phyloP scores from a whole-genome alignment of 495 filamentous ascomycete species.

The Podospora sp. region DNA sequence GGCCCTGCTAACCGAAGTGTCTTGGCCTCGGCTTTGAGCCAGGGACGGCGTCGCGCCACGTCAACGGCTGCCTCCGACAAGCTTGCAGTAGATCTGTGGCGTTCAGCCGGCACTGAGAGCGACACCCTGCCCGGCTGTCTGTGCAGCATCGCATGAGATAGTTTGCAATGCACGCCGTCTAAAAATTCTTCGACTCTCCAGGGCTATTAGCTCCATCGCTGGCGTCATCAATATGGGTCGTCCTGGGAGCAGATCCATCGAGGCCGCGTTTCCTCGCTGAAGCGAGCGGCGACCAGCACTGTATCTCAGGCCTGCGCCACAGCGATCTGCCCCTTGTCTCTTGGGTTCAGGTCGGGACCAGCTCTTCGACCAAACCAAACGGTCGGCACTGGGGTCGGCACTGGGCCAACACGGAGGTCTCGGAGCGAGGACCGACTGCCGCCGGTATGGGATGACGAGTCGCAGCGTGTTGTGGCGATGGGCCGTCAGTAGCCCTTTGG shows the following conservation, averaged over 20 bases:
- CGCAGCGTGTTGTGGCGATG: background rate
- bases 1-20: background rate
- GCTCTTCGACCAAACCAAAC: background rate
- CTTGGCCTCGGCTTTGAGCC: background rate
- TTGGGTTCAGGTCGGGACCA: background rate
- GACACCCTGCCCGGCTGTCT: background rate
- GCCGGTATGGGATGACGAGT: conserved; percentile 7
- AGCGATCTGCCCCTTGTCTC: conserved; percentile 5
- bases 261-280: background rate
- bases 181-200: conserved; percentile 3
- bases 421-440: background rate
- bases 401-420: background rate
- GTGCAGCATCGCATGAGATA: background rate
- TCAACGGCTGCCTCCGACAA: conserved; percentile 22
- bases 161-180: background rate
- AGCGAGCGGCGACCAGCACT: background rate
- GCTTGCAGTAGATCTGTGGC: conserved; percentile 7
- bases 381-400: conserved; percentile 8
- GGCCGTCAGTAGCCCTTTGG: conserved; percentile 11
- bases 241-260: background rate
- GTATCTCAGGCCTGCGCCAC: conserved; percentile 7
- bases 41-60: conserved; percentile 10
- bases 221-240: background rate
- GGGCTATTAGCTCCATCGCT: background rate
- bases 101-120: conserved; percentile 1